Conservation (phyloP, 2,329 filamentous ascomycete genomes). For the Gnomoniopsis smithogilvyi region DNA sequence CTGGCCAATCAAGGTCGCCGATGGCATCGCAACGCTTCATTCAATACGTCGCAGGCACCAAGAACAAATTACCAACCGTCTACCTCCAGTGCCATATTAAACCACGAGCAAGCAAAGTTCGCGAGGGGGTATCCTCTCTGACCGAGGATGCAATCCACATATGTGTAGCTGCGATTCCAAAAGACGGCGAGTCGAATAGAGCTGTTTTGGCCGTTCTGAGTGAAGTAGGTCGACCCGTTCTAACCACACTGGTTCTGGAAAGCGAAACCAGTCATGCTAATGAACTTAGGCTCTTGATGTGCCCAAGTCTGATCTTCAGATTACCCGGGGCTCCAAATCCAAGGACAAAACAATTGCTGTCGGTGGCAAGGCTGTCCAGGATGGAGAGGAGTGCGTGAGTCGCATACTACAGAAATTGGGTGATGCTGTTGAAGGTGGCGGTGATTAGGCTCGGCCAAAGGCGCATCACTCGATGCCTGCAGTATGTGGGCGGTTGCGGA, state of each 20-base stretch:
- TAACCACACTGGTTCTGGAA: neutral
- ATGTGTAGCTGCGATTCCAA: constrained; percentile 62
- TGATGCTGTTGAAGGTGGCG: neutral
- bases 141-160: constrained; percentile 58
- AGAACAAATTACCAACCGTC: constrained; percentile 46
- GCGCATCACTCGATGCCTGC: neutral
- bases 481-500: neutral
- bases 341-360: constrained; percentile 59
- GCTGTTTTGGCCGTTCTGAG: constrained; percentile 63
- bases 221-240: constrained; percentile 37
- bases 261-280: neutral
- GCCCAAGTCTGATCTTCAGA: constrained; percentile 60
- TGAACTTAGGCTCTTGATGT: constrained; percentile 49
- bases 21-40: constrained; percentile 15
- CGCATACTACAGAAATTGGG: constrained; percentile 21
- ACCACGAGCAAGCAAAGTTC: constrained; percentile 58
- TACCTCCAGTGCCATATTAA: constrained; percentile 66
- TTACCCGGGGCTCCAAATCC: constrained; percentile 62
- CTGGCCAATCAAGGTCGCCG: neutral
- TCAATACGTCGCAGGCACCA: constrained; percentile 44
- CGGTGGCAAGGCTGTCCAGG: constrained; percentile 25
- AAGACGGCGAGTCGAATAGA: constrained; percentile 67
- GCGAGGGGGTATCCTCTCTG: constrained; percentile 58
- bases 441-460: neutral
- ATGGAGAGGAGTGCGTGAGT: constrained; percentile 25